A percentile compares a stretch with the other conserved stretches of the same genome.
Conservation (phyloP, 331 rosid genomes). For the Spiraea crenata region DNA sequence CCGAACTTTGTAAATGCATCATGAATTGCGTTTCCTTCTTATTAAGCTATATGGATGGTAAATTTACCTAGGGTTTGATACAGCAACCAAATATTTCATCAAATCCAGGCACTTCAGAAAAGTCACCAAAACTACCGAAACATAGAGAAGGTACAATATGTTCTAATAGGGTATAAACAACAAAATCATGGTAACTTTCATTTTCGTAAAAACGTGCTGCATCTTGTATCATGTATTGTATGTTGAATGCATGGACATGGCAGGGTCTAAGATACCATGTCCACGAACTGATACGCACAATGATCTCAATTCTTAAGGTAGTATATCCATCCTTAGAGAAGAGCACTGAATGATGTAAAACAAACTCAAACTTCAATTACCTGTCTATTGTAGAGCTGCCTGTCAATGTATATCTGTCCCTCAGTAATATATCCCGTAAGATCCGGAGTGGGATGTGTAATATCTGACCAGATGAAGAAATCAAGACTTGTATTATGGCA, state of each 20-base stretch:
- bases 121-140: neutral
- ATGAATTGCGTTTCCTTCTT: neutral
- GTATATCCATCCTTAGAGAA: neutral
- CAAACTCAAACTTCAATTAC: constrained; percentile 23
- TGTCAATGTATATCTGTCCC: constrained; percentile 96
- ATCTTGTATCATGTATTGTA: neutral
- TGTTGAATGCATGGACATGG: neutral
- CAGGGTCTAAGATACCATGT: neutral
- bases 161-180: neutral
- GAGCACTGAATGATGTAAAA: neutral
- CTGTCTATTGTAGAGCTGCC: constrained; percentile 98
- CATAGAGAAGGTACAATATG: neutral
- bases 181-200: neutral
- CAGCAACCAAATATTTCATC: neutral
- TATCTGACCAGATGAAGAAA: constrained; percentile 54
- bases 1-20: constrained; percentile 20
- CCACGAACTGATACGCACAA: neutral
- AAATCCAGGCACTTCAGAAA: neutral
- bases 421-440: constrained; percentile 99
- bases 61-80: neutral
- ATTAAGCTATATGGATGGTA: neutral
- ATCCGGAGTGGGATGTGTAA: constrained; percentile 98
- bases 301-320: neutral
- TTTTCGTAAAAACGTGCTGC: neutral
- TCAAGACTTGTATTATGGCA: constrained; percentile 21